Evolutionary conservation across 768 basidiomycete species (phyloP).

Genomic region (Amanita pallidorosea): DNA sequence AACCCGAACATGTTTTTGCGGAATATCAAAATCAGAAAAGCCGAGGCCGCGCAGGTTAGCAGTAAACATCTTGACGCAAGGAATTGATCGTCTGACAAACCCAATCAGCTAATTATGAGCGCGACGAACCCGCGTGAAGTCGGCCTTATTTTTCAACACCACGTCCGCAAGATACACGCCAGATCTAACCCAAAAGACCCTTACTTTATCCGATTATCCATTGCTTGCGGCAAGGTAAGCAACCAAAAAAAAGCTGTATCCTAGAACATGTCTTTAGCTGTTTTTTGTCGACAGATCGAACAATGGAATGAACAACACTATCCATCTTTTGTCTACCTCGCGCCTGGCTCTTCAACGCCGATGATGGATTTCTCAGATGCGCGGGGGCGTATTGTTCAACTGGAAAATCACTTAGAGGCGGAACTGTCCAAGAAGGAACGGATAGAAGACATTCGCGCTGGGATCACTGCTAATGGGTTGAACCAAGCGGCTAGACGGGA

Average conservation of each 20-base stretch:
- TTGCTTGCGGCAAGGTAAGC: constrained; percentile 75
- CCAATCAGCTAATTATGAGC: constrained; percentile 75
- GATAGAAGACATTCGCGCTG: constrained; percentile 14
- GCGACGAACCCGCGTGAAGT: constrained; percentile 92
- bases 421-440: constrained; percentile 21
- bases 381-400: constrained; percentile 38
- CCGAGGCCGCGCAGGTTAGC: constrained; percentile 72
- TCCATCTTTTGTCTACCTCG: constrained; percentile 71
- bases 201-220: constrained; percentile 70
- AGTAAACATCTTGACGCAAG: background rate
- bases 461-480: constrained; percentile 7
- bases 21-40: constrained; percentile 94
- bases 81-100: background rate
- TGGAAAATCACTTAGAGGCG: constrained; percentile 31
- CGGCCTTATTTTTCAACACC: constrained; percentile 76
- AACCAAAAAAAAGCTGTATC: background rate
- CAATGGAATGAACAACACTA: constrained; percentile 91
- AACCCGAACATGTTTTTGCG: constrained; percentile 75
- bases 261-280: constrained; percentile 7
- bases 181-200: constrained; percentile 78
- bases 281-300: constrained; percentile 50
- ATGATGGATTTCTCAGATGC: constrained; percentile 41
- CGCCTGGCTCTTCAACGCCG: constrained; percentile 11
- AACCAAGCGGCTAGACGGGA: background rate
- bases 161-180: constrained; percentile 72